A percentile compares a stretch with the other conserved stretches of the same genome.
Conservation (phyloP, 768 basidiomycete genomes). For the Auriculariales sp. region DNA sequence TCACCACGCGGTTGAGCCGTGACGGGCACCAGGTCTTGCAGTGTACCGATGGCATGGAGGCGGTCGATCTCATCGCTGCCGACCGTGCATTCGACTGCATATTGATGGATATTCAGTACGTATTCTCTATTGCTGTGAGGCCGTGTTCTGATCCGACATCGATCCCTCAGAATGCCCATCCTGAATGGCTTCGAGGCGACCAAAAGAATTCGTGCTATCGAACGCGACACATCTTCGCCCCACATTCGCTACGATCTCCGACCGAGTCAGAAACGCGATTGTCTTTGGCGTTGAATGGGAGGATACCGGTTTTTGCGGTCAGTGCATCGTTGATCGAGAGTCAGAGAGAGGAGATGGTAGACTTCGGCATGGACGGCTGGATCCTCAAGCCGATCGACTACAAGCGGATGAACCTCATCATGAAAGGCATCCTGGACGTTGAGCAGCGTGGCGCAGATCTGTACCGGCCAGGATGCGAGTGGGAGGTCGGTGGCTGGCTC, state of each 20-base stretch:
- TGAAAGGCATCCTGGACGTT: constrained; percentile 44
- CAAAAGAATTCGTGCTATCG: constrained; percentile 45
- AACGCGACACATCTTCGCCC: constrained; percentile 19
- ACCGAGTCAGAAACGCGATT: constrained; percentile 18
- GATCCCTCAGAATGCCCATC: constrained; percentile 54
- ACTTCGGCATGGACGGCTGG: constrained; percentile 64
- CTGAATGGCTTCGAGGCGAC: constrained; percentile 62
- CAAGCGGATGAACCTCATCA: constrained; percentile 40
- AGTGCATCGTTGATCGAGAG: constrained; percentile 54
- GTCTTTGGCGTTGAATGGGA: constrained; percentile 38
- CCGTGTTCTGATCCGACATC: neutral
- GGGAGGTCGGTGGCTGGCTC: constrained; percentile 56
- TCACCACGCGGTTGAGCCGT: constrained; percentile 49
- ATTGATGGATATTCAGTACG: constrained; percentile 75
- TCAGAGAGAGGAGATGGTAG: constrained; percentile 37
- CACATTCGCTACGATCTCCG: neutral
- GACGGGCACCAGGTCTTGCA: constrained; percentile 53
- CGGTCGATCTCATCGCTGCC: constrained; percentile 36
- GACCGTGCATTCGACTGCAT: constrained; percentile 57
- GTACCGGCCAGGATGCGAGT: constrained; percentile 35
- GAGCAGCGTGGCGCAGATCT: constrained; percentile 35
- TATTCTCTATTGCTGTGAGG: constrained; percentile 2
- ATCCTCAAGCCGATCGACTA: constrained; percentile 75
- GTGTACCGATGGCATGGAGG: constrained; percentile 65
- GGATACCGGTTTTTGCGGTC: constrained; percentile 72